phyloP scores from a whole-genome alignment of 805 yeast genomes.

The Dipodascopsis uninucleata region DNA sequence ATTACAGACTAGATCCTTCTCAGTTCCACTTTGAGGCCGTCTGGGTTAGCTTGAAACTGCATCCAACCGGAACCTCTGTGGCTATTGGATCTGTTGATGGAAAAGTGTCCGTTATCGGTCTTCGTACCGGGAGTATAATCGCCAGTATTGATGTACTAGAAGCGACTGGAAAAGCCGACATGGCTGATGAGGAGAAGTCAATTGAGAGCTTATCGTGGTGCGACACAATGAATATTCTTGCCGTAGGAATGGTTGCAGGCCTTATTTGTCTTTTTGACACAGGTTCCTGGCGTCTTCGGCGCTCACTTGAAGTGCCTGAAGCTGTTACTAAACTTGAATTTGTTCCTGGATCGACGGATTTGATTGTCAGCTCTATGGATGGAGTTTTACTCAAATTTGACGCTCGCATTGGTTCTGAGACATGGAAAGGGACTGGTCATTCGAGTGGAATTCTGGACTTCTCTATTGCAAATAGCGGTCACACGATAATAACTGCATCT shows the following conservation, averaged over 20 bases:
- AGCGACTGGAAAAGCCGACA: conserved; percentile 41
- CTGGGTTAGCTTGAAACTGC: conserved; percentile 71
- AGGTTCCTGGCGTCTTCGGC: conserved; percentile 81
- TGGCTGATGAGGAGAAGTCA: conserved; percentile 45
- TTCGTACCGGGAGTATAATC: conserved; percentile 67
- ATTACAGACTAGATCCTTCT: conserved; percentile 60
- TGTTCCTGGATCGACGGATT: conserved; percentile 46
- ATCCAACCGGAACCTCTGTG: conserved; percentile 49
- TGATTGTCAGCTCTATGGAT: conserved; percentile 75
- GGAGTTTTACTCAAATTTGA: conserved; percentile 87
- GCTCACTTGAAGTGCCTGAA: conserved; percentile 64
- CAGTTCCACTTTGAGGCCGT: conserved; percentile 80
- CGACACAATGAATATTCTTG: conserved; percentile 58
- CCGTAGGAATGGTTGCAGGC: conserved; percentile 88
- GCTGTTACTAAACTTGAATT: conserved; percentile 79
- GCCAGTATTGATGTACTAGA: conserved; percentile 59
- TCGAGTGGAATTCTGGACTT: conserved; percentile 92
- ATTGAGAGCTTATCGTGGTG: conserved; percentile 85
- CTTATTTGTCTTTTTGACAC: conserved; percentile 78
- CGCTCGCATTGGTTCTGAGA: conserved; percentile 73
- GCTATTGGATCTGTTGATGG: conserved; percentile 92
- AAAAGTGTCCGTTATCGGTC: conserved; percentile 70
- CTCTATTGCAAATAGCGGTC: conserved; percentile 56
- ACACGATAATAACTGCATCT: conserved; percentile 82
- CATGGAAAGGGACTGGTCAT: conserved; percentile 84